A percentile compares a stretch with the other conserved stretches of the same genome.
Evolutionary conservation across 2,329 filamentous ascomycete species (phyloP).

Genomic region (Colletotrichum musicola): DNA sequence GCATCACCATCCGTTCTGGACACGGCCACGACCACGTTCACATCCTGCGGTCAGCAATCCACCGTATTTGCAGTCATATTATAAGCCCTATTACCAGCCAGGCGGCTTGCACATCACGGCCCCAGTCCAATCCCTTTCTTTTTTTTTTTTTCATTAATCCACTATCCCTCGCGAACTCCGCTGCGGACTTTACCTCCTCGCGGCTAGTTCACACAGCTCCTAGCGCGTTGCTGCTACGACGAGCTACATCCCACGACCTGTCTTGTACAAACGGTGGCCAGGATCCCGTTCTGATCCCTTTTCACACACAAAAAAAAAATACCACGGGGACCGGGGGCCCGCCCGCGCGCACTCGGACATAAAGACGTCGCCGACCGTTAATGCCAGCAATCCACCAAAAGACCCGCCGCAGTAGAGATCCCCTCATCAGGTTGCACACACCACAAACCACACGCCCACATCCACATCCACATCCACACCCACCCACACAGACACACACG

Average conservation of each 20-base stretch:
- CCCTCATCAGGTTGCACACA: slow-evolving; percentile 1
- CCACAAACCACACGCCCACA: not conserved
- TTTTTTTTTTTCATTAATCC: slow-evolving; percentile 5
- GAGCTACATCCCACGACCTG: slow-evolving; percentile 26
- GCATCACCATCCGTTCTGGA: slow-evolving; percentile 18
- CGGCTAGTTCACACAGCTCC: slow-evolving; percentile 32
- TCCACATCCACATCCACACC: slow-evolving; percentile 28
- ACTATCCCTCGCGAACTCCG: slow-evolving; percentile 31
- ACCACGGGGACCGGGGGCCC: slow-evolving; percentile 11
- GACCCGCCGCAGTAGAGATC: not conserved
- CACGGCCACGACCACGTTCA: slow-evolving; percentile 14
- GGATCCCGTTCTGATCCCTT: slow-evolving; percentile 23
- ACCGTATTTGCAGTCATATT: slow-evolving; percentile 26
- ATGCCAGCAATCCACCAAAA: slow-evolving; percentile 33
- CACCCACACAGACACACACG: slow-evolving; percentile 13
- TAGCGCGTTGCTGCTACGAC: slow-evolving; percentile 28
- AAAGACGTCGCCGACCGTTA: slow-evolving; percentile 53
- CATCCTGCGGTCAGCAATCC: slow-evolving; percentile 38
- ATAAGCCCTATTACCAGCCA: slow-evolving; percentile 26
- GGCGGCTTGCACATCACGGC: slow-evolving; percentile 24
- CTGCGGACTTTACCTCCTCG: slow-evolving; percentile 32
- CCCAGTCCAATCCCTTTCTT: slow-evolving; percentile 16
- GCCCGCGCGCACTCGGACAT: slow-evolving; percentile 53
- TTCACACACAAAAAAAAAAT: not conserved
- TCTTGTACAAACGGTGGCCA: slow-evolving; percentile 29